phyloP scores from a whole-genome alignment of 805 yeast species.

The Millerago galiae region DNA sequence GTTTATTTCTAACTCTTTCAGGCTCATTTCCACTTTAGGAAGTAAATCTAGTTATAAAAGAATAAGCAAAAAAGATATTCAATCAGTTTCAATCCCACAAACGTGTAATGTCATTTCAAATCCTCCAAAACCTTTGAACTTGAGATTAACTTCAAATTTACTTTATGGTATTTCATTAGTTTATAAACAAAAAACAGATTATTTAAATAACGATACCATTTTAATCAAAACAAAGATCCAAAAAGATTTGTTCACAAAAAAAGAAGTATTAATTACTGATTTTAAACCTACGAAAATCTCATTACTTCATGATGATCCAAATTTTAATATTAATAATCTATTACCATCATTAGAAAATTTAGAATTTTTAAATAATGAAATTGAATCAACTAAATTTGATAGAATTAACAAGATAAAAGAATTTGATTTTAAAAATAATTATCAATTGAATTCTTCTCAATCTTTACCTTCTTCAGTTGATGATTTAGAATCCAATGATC shows the following conservation, averaged over 20 bases:
- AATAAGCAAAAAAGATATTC: constrained; percentile 28
- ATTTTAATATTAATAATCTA: constrained; percentile 29
- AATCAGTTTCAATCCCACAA: constrained; percentile 36
- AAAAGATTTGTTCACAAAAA: constrained; percentile 11
- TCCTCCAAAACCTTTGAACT: constrained; percentile 17
- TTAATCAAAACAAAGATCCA: constrained; percentile 19
- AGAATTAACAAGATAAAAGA: constrained; percentile 10
- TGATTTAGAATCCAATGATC: constrained; percentile 13
- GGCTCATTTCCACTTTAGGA: constrained; percentile 37
- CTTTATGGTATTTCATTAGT: constrained; percentile 41
- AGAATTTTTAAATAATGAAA: constrained; percentile 11
- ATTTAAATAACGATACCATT: constrained; percentile 28
- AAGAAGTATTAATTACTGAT: too few relatives aligned
- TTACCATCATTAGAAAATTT: constrained; percentile 20
- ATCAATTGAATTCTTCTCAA: constrained; percentile 3
- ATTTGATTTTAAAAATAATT: constrained; percentile 14
- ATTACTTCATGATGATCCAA: constrained; percentile 31
- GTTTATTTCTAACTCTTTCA: not conserved
- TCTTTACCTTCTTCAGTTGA: constrained; percentile 3
- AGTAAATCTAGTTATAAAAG: constrained; percentile 25
- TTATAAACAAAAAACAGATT: constrained; percentile 42
- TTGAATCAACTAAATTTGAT: constrained; percentile 1
- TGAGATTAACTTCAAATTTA: constrained; percentile 33
- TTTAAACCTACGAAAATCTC: too few relatives aligned
- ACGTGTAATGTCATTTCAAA: constrained; percentile 28